Evolutionary conservation across 139 green algal species (phyloP).

Genomic region (Coelastrella sp.): DNA sequence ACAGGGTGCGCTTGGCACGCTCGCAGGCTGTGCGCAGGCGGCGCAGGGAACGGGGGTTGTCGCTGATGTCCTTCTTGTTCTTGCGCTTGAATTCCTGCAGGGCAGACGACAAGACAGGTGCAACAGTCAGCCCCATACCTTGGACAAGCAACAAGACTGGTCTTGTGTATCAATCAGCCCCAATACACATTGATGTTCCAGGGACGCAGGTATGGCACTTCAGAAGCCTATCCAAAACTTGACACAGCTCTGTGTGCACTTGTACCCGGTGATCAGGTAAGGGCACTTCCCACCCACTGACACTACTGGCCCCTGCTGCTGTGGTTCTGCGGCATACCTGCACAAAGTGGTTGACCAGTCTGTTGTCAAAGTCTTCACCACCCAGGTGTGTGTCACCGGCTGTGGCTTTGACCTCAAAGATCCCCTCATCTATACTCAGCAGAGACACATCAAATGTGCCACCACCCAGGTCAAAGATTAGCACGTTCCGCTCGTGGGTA

Average conservation of each 20-base stretch:
- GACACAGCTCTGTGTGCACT: no score
- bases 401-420: constrained; percentile 99
- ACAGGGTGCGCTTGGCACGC: constrained; percentile 95
- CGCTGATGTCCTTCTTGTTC: constrained; percentile 97
- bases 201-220: no score
- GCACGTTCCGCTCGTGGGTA: constrained; percentile 84
- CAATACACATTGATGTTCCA: no score
- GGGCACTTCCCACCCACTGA: no score
- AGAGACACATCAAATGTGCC: constrained; percentile 98
- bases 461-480: constrained; percentile 98
- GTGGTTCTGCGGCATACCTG: constrained; percentile 70
- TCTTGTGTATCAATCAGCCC: no score
- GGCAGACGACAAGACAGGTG: background rate
- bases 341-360: constrained; percentile 49
- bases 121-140: constrained; percentile 66
- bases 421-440: constrained; percentile 98
- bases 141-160: background rate
- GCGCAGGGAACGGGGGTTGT: constrained; percentile 77
- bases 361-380: constrained; percentile 98
- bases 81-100: constrained; percentile 98
- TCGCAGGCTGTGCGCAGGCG: constrained; percentile 92
- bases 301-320: background rate
- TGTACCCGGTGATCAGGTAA: no score
- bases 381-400: constrained; percentile 98
- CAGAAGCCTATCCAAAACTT: background rate